Base-by-base conservation (phyloP, 1,284 basidiomycete genomes). In the Acaromyces ingoldii region DNA sequence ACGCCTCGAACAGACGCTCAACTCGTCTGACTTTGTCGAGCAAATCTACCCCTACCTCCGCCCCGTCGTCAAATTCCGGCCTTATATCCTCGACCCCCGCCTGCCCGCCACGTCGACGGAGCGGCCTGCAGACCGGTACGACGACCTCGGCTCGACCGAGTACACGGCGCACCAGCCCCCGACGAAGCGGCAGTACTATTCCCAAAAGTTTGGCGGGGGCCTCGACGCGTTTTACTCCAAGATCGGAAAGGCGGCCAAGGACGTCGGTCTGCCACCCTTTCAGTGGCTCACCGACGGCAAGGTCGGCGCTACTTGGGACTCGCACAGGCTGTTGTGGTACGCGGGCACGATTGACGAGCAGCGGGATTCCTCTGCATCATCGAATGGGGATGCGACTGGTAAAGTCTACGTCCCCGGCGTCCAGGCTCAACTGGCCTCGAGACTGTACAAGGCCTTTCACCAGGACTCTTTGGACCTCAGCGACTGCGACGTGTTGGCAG, bases 291-390 rank as follows among this genome's bases (percentile, higher is more conserved):
- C 52, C 24, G 46, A 62, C 6, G 64, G 62, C 0, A 63, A 51
- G 29, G 62, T 64, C 1, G 64, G 62, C 0, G 64, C 64, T 0
- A 66, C 64, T 2, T 66, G 62, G 62, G 53, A 62, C 22, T 54
- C 56, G 15, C 64, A 66, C 40, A 34, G 64, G 11, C 44, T 66
- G 33, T 49, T 64, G 21, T 30, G 56, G 24, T 61, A 57, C 34
- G 62, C 62, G 4, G 31, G 49, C 6, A 58, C 60, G 49, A 11
- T 55, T 24, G 62, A 66, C 21, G 52, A 63, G 34, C 46, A 38
- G 33, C n/a, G 17, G 9, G 6, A 26, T 6, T 13, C 3, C 6
- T n/a, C 30, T 21, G 4, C 6, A 4, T 31, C 30, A 28, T 13
- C 2, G 21, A 13, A 7, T 22, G 9, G 28, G 13, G 25, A 25